phyloP scores from a whole-genome alignment of 495 filamentous ascomycete genomes.

The Penicillium mononematosum region DNA sequence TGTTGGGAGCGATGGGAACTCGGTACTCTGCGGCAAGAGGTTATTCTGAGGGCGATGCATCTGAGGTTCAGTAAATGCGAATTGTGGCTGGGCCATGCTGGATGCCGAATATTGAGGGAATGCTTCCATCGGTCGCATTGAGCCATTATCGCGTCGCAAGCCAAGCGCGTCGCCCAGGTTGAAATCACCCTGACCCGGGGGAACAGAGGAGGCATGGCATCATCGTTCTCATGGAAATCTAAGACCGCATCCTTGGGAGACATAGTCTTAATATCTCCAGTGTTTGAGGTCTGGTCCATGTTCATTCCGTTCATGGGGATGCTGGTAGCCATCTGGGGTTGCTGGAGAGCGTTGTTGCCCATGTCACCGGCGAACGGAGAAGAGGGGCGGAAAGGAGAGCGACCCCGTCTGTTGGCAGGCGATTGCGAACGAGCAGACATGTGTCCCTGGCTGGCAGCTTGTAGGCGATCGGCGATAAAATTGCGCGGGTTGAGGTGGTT shows the following conservation, averaged over 20 bases:
- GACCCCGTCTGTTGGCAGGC: slow-evolving; percentile 60
- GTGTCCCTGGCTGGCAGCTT: slow-evolving; percentile 74
- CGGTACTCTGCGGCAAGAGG: slow-evolving; percentile 50
- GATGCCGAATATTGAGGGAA: slow-evolving; percentile 43
- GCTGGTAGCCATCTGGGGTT: slow-evolving; percentile 41
- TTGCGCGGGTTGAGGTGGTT: slow-evolving; percentile 55
- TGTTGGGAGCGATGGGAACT: slow-evolving; percentile 61
- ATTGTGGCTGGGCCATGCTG: slow-evolving; percentile 27
- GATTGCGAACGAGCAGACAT: slow-evolving; percentile 59
- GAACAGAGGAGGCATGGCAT: slow-evolving; percentile 66
- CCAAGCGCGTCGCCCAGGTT: slow-evolving; percentile 42
- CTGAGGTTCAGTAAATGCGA: slow-evolving; percentile 53
- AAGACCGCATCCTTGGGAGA: slow-evolving; percentile 92
- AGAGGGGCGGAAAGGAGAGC: slow-evolving; percentile 77
- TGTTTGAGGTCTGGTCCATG: slow-evolving; percentile 11
- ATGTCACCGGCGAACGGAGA: slow-evolving; percentile 61
- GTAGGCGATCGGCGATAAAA: slow-evolving; percentile 70
- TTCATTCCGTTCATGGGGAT: slow-evolving; percentile 28
- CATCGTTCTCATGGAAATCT: slow-evolving; percentile 75
- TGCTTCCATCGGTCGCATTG: slow-evolving; percentile 45
- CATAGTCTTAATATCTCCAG: slow-evolving; percentile 71
- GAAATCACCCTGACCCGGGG: slow-evolving; percentile 46
- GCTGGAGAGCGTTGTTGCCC: slow-evolving; percentile 29
- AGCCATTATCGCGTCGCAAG: slow-evolving; percentile 46
- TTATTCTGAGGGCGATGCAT: slow-evolving; percentile 46